phyloP scores from a whole-genome alignment of 2,329 filamentous ascomycete species.

The Cercospora beticola region DNA sequence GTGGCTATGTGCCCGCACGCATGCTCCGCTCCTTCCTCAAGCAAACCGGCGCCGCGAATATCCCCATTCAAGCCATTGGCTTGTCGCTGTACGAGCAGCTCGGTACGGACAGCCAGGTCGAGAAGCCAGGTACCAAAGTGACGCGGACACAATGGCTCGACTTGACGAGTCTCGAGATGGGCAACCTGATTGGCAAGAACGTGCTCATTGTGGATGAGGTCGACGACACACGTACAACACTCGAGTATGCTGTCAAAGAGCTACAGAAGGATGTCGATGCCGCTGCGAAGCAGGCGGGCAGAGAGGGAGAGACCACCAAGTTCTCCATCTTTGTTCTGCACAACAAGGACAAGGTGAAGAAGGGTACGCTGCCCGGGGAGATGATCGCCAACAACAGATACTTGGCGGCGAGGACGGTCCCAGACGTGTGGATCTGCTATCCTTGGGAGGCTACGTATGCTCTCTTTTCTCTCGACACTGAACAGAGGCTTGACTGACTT shows the following conservation, averaged over 20 bases:
- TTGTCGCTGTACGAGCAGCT: slow-evolving; percentile 95
- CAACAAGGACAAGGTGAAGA: slow-evolving; percentile 98
- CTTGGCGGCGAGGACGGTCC: slow-evolving; percentile 79
- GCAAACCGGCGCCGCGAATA: slow-evolving; percentile 81
- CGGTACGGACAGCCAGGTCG: slow-evolving; percentile 56
- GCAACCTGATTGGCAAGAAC: slow-evolving; percentile 85
- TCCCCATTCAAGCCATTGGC: slow-evolving; percentile 98
- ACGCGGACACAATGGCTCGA: slow-evolving; percentile 98
- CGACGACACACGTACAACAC: slow-evolving; percentile 88
- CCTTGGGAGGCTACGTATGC: slow-evolving; percentile 81
- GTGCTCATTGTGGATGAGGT: slow-evolving; percentile 94
- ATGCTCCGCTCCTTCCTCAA: slow-evolving; percentile 98
- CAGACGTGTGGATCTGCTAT: slow-evolving; percentile 98
- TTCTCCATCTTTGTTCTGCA: slow-evolving; percentile 97
- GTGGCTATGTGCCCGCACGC: slow-evolving; percentile 93
- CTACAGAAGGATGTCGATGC: slow-evolving; percentile 89
- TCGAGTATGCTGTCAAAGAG: slow-evolving; percentile 91
- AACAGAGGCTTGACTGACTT: slow-evolving; percentile 3
- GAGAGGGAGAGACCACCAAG: slow-evolving; percentile 68
- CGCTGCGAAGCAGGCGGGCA: slow-evolving; percentile 71
- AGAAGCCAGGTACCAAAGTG: slow-evolving; percentile 86
- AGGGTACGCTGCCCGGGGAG: slow-evolving; percentile 75
- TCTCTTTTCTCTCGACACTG: neutral
- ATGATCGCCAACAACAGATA: slow-evolving; percentile 75
- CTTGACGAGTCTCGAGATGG: slow-evolving; percentile 79